Percentiles rank a stretch among this genome's conserved stretches.
These are phyloP conservation scores for Fusarium dimerum DNA, from an alignment of 2,329 filamentous ascomycete species.

Conservation along the genomic window DNA sequence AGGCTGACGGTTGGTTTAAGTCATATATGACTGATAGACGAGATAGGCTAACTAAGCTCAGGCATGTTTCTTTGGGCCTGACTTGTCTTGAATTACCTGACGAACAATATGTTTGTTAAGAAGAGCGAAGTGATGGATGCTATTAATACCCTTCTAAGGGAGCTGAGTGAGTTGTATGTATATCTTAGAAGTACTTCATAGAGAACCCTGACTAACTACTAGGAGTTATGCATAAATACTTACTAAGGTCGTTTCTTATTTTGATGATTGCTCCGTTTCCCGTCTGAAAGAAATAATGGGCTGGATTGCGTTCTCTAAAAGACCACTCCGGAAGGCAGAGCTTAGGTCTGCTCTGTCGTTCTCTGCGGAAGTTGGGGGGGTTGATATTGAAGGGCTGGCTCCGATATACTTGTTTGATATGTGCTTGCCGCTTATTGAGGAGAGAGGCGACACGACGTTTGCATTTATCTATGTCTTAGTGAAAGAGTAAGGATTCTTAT, in stretches of 20 bases:
- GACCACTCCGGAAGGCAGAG: constrained; percentile 35
- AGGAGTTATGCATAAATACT: constrained; percentile 34
- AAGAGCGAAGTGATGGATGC: constrained; percentile 20
- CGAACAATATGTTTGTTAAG: not conserved
- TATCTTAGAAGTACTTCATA: too few relatives aligned
- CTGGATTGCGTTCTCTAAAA: constrained; percentile 40
- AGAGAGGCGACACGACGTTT: constrained; percentile 24
- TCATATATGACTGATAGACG: not conserved
- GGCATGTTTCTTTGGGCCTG: constrained; percentile 7
- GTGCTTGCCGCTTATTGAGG: constrained; percentile 25
- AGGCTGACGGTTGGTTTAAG: constrained; percentile 1
- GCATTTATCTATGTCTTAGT: constrained; percentile 31
- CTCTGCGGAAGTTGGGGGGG: constrained; percentile 5
- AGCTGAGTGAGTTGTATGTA: constrained; percentile 8
- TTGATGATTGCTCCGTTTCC: constrained; percentile 29
- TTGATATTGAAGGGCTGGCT: constrained; percentile 5
- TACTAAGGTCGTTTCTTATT: constrained; percentile 18
- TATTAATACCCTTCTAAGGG: constrained; percentile 26
- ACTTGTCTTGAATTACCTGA: not conserved
- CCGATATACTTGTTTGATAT: constrained; percentile 27
- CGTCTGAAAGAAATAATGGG: constrained; percentile 33
- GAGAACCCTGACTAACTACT: not conserved
- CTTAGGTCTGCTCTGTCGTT: constrained; percentile 37
- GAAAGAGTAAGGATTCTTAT: constrained; percentile 29
- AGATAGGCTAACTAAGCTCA: not conserved